Conservation (phyloP, 2,329 filamentous ascomycete species). For the Ophiostoma perfectum region DNA sequence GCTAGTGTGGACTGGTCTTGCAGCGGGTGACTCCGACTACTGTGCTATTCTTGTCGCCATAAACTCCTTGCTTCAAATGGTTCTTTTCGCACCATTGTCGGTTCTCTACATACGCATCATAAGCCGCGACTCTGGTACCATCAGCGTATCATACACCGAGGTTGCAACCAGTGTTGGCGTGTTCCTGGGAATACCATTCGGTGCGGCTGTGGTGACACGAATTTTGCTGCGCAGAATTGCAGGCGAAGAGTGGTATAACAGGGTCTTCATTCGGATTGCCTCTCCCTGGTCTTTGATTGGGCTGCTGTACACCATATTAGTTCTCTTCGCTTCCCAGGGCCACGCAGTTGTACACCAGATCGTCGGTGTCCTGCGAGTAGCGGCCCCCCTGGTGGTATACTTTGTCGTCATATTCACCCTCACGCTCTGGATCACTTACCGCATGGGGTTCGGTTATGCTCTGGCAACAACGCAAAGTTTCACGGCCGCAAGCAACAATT, state of each 20-base stretch:
- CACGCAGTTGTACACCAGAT: conserved; percentile 73
- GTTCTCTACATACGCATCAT: conserved; percentile 68
- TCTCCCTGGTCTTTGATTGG: conserved; percentile 75
- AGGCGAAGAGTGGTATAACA: conserved; percentile 58
- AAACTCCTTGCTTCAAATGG: conserved; percentile 70
- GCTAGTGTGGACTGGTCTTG: conserved; percentile 62
- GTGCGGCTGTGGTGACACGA: conserved; percentile 70
- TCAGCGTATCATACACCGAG: conserved; percentile 51
- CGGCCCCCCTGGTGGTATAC: conserved; percentile 75
- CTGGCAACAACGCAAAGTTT: conserved; percentile 74
- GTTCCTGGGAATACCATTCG: conserved; percentile 80
- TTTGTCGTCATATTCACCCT: conserved; percentile 68
- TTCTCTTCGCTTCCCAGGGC: conserved; percentile 80
- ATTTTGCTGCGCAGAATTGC: conserved; percentile 52
- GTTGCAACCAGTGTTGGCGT: conserved; percentile 77
- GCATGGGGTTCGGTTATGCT: conserved; percentile 69
- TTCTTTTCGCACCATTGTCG: conserved; percentile 64
- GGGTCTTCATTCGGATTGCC: conserved; percentile 62
- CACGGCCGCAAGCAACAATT: conserved; percentile 87
- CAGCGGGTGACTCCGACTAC: conserved; percentile 73
- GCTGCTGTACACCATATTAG: conserved; percentile 78
- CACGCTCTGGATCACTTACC: conserved; percentile 57
- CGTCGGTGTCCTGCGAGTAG: conserved; percentile 73
- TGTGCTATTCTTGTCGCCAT: conserved; percentile 74
- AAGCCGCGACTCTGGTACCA: conserved; percentile 38